Conservation (phyloP, 2,329 filamentous ascomycete genomes). For the Alternaria gansuensis region DNA sequence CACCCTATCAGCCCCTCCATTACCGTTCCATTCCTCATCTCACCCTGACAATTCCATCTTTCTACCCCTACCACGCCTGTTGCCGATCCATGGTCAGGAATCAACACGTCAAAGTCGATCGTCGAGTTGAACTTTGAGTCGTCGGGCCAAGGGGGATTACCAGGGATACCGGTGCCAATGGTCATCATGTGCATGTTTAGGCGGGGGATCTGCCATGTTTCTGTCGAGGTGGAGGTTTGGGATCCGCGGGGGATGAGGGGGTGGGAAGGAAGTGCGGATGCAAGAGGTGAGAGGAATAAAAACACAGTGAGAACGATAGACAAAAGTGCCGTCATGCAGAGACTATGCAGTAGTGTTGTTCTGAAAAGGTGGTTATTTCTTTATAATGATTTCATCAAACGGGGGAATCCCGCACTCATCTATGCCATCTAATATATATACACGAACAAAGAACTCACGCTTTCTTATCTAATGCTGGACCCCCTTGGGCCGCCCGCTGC, state of each 20-base stretch:
- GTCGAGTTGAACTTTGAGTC: conserved; percentile 32
- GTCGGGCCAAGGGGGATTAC: conserved; percentile 32
- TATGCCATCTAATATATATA: background rate
- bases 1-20: conserved; percentile 8
- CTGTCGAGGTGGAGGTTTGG: background rate
- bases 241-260: background rate
- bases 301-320: background rate
- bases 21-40: conserved; percentile 27
- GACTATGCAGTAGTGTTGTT: background rate
- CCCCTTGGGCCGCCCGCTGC: background rate
- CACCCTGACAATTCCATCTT: conserved; percentile 21
- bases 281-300: conserved; percentile 5
- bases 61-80: background rate
- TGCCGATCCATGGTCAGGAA: conserved; percentile 12
- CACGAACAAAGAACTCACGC: background rate
- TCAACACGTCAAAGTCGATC: conserved; percentile 34
- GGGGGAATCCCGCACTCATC: background rate
- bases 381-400: background rate
- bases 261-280: background rate
- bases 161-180: conserved; percentile 31
- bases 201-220: conserved; percentile 34
- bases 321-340: background rate
- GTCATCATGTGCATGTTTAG: conserved; percentile 45
- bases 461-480: background rate
- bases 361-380: background rate